Percentiles rank a stretch among this genome's conserved stretches.
Conservation (phyloP, 176 grass and related monocot species). For the Bromus sterilis region DNA sequence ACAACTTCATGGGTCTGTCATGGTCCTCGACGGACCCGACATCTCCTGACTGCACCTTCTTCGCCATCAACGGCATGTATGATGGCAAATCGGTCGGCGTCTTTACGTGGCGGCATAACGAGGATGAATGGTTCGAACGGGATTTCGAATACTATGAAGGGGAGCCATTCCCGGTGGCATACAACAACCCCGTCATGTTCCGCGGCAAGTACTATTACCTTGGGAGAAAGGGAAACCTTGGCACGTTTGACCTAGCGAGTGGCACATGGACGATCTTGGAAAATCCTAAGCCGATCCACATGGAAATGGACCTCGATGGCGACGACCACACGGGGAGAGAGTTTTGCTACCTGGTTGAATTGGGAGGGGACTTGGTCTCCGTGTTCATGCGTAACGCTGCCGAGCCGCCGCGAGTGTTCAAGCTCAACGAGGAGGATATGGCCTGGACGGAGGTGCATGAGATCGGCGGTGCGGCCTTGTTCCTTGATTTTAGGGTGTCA, state of each 20-base stretch:
- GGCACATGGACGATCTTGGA: not conserved
- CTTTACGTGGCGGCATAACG: too few species aligned
- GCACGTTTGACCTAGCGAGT: not conserved
- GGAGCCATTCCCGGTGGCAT: not conserved
- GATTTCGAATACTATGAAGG: not conserved
- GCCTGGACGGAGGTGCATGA: not conserved
- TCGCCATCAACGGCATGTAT: not conserved
- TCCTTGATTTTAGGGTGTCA: not conserved
- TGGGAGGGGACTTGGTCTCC: not conserved
- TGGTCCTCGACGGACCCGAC: not conserved
- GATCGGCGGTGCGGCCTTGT: not conserved
- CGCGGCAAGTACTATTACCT: not conserved
- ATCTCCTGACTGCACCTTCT: not conserved
- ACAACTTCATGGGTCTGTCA: not conserved
- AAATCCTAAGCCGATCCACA: not conserved
- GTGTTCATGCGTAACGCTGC: not conserved
- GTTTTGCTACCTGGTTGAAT: not conserved
- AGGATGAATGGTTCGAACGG: not conserved
- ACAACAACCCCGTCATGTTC: not conserved
- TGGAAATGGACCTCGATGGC: not conserved
- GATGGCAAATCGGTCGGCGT: not conserved
- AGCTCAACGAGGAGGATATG: not conserved
- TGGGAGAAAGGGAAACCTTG: not conserved
- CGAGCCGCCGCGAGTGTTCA: not conserved
- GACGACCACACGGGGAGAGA: not conserved